Conservation (phyloP, 106 monocot species). For the Dioscorea dumetorum region DNA sequence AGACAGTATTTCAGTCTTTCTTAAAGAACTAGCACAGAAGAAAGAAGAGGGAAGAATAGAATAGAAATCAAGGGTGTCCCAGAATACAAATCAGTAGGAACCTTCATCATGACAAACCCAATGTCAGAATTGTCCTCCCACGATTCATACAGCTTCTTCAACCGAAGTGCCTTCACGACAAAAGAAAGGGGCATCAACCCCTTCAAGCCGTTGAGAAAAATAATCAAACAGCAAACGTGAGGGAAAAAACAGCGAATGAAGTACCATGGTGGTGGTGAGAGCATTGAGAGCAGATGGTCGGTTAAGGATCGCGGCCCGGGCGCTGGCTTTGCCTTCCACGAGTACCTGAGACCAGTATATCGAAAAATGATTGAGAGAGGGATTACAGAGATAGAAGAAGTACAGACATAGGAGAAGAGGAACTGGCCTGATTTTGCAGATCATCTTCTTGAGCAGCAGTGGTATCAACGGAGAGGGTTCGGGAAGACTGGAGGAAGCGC, state of each 20-base stretch:
- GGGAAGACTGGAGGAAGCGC: constrained; percentile 8
- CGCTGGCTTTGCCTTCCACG: constrained; percentile 60
- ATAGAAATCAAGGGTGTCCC: neutral
- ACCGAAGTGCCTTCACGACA: constrained; percentile 44
- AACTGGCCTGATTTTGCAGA: constrained; percentile 27
- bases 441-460: constrained; percentile 16
- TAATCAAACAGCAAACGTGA: constrained; percentile 1
- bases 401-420: neutral
- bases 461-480: constrained; percentile 10
- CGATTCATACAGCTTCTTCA: constrained; percentile 87
- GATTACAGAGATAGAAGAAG: neutral
- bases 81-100: constrained; percentile 4
- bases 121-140: constrained; percentile 97
- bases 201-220: neutral
- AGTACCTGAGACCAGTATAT: constrained; percentile 35
- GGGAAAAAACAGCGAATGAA: neutral
- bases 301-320: constrained; percentile 55
- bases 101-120: constrained; percentile 98
- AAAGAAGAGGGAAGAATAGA: neutral
- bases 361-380: neutral
- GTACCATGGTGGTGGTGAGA: constrained; percentile 65
- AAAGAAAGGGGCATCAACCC: neutral
- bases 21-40: neutral
- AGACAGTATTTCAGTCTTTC: constrained; percentile 12
- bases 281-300: constrained; percentile 50